Percentiles rank a stretch among this genome's conserved stretches.
Evolutionary conservation across 2,329 filamentous ascomycete genomes (phyloP).

Genomic region (Cladophialophora exuberans): DNA sequence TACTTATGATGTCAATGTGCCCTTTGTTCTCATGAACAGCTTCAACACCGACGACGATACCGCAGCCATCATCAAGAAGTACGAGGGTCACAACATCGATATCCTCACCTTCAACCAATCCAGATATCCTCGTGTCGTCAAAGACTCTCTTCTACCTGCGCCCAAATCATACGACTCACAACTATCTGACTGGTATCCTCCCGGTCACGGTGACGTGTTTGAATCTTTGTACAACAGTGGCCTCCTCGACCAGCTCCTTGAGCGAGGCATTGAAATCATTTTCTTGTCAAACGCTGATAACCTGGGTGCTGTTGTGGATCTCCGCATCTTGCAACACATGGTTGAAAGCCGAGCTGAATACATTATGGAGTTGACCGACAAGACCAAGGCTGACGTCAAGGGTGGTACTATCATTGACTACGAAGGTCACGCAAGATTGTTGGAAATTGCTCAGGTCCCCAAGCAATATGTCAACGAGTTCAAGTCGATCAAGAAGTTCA

Average conservation of each 20-base stretch:
- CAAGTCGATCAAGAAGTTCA: slow-evolving; percentile 99
- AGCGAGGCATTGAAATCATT: slow-evolving; percentile 93
- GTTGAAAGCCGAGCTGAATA: slow-evolving; percentile 96
- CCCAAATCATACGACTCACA: slow-evolving; percentile 86
- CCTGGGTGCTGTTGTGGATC: slow-evolving; percentile 93
- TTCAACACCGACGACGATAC: slow-evolving; percentile 99
- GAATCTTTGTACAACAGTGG: slow-evolving; percentile 99
- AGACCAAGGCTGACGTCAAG: slow-evolving; percentile 99
- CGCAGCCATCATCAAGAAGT: slow-evolving; percentile 99
- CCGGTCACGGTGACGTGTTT: slow-evolving; percentile 98
- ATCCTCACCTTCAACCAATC: slow-evolving; percentile 99
- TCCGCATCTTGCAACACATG: slow-evolving; percentile 99
- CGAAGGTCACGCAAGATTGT: slow-evolving; percentile 91
- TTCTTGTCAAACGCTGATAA: slow-evolving; percentile 99
- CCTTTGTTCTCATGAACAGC: slow-evolving; percentile 99
- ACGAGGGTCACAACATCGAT: slow-evolving; percentile 99
- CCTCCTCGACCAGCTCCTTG: slow-evolving; percentile 92
- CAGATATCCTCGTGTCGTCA: slow-evolving; percentile 94
- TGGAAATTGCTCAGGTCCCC: slow-evolving; percentile 98
- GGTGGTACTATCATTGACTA: slow-evolving; percentile 99
- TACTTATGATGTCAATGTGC: slow-evolving; percentile 95
- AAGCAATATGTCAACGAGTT: slow-evolving; percentile 99
- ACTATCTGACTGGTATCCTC: slow-evolving; percentile 97
- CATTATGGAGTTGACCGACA: slow-evolving; percentile 99
- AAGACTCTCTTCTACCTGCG: slow-evolving; percentile 95